Percentiles rank a stretch among this genome's conserved stretches.
phyloP scores from a whole-genome alignment of 768 basidiomycete species.

The Bullera alba region DNA sequence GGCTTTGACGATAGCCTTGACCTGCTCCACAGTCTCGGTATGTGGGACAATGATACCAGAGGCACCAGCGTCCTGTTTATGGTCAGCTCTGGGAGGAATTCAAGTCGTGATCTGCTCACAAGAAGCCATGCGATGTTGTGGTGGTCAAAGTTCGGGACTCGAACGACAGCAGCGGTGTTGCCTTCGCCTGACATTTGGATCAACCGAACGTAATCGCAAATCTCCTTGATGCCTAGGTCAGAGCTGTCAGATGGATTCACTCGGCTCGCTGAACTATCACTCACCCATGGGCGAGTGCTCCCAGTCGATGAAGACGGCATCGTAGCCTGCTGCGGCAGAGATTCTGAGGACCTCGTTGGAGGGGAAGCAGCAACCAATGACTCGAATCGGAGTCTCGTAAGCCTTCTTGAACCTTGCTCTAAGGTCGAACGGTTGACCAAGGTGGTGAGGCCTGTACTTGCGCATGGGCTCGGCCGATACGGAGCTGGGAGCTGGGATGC shows the following conservation, averaged over 20 bases:
- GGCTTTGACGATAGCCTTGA: background rate
- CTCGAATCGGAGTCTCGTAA: background rate
- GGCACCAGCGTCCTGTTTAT: conserved; percentile 4
- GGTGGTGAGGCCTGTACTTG: background rate
- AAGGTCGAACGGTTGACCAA: background rate
- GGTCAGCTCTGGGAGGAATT: background rate
- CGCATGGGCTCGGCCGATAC: background rate
- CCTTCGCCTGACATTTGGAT: conserved; percentile 1
- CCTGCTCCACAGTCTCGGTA: conserved; percentile 6
- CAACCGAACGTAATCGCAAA: background rate
- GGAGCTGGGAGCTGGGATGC: background rate
- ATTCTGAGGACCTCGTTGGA: background rate
- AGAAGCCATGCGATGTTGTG: conserved; percentile 2
- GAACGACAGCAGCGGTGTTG: conserved; percentile 2
- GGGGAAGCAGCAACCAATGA: background rate
- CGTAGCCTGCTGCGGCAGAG: background rate
- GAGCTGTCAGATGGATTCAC: background rate
- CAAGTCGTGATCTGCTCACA: background rate
- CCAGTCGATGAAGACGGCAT: conserved; percentile 5
- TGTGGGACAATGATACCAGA: conserved; percentile 4
- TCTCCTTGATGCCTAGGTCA: background rate
- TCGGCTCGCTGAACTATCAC: background rate
- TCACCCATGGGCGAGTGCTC: conserved; percentile 2
- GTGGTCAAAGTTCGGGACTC: background rate
- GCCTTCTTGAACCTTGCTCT: background rate